Base-by-base conservation (phyloP, 106 monocot genomes). In the Dioscorea zingiberensis region DNA sequence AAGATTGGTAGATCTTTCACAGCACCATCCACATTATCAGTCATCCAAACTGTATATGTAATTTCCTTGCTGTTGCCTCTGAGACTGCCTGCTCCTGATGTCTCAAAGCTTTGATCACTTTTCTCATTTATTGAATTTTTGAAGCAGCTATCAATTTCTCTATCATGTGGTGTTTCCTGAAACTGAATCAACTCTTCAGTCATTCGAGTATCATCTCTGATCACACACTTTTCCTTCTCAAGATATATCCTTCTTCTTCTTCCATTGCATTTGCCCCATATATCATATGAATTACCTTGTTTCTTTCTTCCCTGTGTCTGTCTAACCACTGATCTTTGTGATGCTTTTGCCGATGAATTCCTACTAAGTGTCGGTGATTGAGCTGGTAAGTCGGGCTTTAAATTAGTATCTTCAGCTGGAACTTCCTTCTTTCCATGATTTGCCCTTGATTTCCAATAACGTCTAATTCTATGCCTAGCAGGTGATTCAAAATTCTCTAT, bases 401-500 rank as follows among this genome's bases (percentile, higher is more conserved):
- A 26, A 59, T 9, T 59, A 7, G 46, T 25, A 60, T 60, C 60
- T 51, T 48, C 47, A n/a, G 47, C 21, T 58, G 55, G 18, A 49
- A 18, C 18, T 13, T 32, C 28, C 17, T 21, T 22, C 30, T 2
- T 44, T 19, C 1, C 6, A 22, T 45, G 2, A 63, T 46, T 22
- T 15, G 21, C 2, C 18, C 18, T 27, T 29, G 60, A 19, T 29
- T 29, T 70, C 49, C 25, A 21, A 51, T 27, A 28, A 11, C 22
- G 11, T 28, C 11, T 49, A 19, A 2, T 8, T 7, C 10, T 59
- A 27, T 60, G 18, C 21, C 48, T 59, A 2, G 1, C 23, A 3
- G 58, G 13, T 22, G 70, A 16, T 49, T 15, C 27, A 70, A 46
- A 70, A 13, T 18, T 25, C 23, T 29, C 17, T 0, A 14, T 22